Conservation (phyloP, 768 basidiomycete species). For the Goffeauzyma gilvescens region DNA sequence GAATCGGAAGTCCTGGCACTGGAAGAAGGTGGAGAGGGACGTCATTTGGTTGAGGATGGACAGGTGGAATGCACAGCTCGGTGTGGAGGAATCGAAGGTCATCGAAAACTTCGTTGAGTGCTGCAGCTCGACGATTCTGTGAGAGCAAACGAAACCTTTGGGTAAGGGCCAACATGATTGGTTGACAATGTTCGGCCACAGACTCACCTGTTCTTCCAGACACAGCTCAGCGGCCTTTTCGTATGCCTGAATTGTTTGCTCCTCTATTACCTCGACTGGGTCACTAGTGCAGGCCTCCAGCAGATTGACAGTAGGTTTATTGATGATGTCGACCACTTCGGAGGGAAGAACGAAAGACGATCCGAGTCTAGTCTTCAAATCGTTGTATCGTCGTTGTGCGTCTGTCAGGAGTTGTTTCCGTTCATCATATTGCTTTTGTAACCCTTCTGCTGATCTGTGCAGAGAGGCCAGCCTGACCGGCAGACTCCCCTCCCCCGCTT, state of each 20-base stretch:
- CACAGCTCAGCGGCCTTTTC: background rate
- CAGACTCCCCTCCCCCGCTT: background rate
- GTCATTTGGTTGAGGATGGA: background rate
- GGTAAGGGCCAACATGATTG: background rate
- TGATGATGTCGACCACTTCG: too few relatives aligned
- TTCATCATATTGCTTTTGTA: background rate
- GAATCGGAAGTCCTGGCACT: background rate
- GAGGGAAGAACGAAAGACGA: too few relatives aligned
- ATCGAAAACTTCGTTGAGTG: slow-evolving; percentile 14
- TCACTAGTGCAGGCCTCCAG: background rate
- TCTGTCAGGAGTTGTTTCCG: background rate
- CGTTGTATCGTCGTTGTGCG: too few relatives aligned
- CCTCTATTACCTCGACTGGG: background rate
- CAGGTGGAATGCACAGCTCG: slow-evolving; percentile 6
- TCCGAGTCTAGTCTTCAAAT: too few relatives aligned
- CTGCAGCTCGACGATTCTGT: background rate
- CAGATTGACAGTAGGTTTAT: too few relatives aligned
- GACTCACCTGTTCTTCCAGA: slow-evolving; percentile 10
- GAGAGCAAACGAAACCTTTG: background rate
- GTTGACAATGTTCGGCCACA: too few relatives aligned
- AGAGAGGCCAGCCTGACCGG: background rate
- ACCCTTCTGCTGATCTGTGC: background rate
- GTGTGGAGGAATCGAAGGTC: slow-evolving; percentile 10
- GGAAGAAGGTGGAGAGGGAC: background rate
- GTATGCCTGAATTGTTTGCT: slow-evolving; percentile 1